A percentile compares a stretch with the other conserved stretches of the same genome.
Conservation (phyloP, 768 basidiomycete species). For the Wakefieldia striispora region DNA sequence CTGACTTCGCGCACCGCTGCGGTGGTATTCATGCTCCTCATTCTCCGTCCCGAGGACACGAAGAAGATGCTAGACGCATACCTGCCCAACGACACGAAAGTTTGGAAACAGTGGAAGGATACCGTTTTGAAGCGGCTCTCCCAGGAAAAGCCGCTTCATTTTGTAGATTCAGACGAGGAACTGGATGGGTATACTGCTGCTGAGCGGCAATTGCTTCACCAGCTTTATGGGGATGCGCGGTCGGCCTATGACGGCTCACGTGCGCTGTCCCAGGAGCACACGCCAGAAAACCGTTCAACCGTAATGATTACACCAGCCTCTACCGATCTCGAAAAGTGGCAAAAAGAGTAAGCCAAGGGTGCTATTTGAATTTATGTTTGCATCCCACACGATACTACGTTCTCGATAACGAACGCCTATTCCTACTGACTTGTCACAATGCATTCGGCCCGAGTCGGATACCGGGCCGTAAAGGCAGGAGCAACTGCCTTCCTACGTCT, state of each 20-base stretch:
- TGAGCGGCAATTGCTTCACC: slow-evolving; percentile 22
- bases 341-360: no score
- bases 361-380: no score
- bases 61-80: slow-evolving; percentile 17
- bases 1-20: slow-evolving; percentile 26
- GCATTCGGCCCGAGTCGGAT: no score
- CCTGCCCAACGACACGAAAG: slow-evolving; percentile 30
- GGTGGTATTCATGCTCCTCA: slow-evolving; percentile 25
- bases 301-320: no score
- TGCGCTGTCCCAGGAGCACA: no score
- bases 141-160: slow-evolving; percentile 21
- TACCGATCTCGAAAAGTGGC: no score
- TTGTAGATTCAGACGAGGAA: slow-evolving; percentile 21
- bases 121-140: slow-evolving; percentile 15
- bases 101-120: slow-evolving; percentile 28
- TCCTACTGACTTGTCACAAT: no score
- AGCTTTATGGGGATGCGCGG: slow-evolving; percentile 22
- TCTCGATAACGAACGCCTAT: no score
- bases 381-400: no score
- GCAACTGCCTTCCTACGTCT: no score
- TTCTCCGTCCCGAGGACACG: slow-evolving; percentile 21
- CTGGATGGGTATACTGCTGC: slow-evolving; percentile 7
- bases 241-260: slow-evolving; percentile 25
- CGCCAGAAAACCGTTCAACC: no score
- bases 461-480: no score